Conservation (phyloP, 2,329 filamentous ascomycete species). For the Calonectria ilicicola region DNA sequence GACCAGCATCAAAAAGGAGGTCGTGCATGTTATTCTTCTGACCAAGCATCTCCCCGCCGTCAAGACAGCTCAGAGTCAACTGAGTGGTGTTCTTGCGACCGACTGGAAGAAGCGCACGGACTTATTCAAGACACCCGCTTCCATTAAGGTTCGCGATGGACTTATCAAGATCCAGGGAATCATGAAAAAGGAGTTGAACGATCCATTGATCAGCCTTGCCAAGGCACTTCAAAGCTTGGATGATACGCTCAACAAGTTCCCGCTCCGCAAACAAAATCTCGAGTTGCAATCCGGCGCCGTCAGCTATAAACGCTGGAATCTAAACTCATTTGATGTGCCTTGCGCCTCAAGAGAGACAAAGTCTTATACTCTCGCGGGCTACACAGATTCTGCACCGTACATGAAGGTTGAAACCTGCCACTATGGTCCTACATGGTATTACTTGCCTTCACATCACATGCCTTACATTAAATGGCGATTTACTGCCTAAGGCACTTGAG, state of each 20-base stretch:
- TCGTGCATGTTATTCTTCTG: background rate
- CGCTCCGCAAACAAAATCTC: conserved; percentile 21
- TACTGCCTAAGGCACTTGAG: no score
- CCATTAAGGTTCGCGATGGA: background rate
- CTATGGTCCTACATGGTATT: conserved; percentile 18
- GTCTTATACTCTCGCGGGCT: background rate
- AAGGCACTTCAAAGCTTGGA: conserved; percentile 26
- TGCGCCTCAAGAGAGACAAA: background rate
- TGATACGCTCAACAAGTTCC: conserved; percentile 14
- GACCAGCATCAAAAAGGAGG: background rate
- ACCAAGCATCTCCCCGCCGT: background rate
- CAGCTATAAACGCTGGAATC: conserved; percentile 17
- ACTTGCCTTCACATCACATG: conserved; percentile 22
- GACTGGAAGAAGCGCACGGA: conserved; percentile 2
- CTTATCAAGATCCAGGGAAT: conserved; percentile 23
- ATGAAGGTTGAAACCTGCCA: conserved; percentile 5
- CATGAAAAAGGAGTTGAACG: conserved; percentile 25
- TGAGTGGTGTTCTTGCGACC: background rate
- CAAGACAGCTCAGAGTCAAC: background rate
- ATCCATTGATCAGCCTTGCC: conserved; percentile 21
- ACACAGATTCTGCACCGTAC: background rate
- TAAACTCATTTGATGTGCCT: conserved; percentile 20
- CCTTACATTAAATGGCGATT: conserved; percentile 24
- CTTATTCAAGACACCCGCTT: background rate
- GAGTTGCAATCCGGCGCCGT: conserved; percentile 10